Conservation (phyloP, 2,329 filamentous ascomycete species). For the Aspergillus sp. region DNA sequence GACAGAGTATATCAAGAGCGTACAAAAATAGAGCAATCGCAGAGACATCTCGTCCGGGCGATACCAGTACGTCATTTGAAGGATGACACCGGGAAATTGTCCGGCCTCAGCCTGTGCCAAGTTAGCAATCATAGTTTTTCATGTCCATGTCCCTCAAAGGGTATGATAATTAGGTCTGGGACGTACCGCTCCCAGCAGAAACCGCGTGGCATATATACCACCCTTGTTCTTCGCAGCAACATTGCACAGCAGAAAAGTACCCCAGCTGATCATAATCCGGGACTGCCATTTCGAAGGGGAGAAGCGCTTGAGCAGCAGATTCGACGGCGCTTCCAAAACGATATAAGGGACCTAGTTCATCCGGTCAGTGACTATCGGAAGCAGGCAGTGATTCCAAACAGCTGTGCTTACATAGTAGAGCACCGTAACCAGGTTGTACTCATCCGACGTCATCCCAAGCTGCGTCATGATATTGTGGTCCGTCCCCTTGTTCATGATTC, state of each 20-base stretch:
- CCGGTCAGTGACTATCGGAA: neutral
- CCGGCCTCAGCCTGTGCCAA: conserved; percentile 41
- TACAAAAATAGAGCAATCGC: conserved; percentile 53
- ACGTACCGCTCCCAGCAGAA: conserved; percentile 46
- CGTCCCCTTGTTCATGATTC: conserved; percentile 43
- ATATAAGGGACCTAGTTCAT: conserved; percentile 28
- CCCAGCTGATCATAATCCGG: conserved; percentile 35
- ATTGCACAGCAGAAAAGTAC: conserved; percentile 40
- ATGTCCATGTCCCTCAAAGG: neutral
- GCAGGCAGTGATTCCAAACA: neutral
- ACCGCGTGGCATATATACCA: conserved; percentile 45
- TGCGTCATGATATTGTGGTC: conserved; percentile 32
- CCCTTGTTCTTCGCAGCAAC: conserved; percentile 46
- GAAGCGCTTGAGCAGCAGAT: conserved; percentile 38
- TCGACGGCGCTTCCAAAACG: conserved; percentile 31
- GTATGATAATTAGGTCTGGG: neutral
- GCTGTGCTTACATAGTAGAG: conserved; percentile 39
- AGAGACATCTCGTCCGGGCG: conserved; percentile 50
- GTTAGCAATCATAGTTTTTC: neutral
- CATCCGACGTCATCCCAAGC: conserved; percentile 34
- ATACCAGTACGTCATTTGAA: conserved; percentile 54
- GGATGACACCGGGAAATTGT: conserved; percentile 48
- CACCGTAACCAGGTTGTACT: conserved; percentile 41
- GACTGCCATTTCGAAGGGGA: conserved; percentile 37
- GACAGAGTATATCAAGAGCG: conserved; percentile 22